phyloP scores from a whole-genome alignment of 257 asterid genomes.

The Eustoma russellianum region DNA sequence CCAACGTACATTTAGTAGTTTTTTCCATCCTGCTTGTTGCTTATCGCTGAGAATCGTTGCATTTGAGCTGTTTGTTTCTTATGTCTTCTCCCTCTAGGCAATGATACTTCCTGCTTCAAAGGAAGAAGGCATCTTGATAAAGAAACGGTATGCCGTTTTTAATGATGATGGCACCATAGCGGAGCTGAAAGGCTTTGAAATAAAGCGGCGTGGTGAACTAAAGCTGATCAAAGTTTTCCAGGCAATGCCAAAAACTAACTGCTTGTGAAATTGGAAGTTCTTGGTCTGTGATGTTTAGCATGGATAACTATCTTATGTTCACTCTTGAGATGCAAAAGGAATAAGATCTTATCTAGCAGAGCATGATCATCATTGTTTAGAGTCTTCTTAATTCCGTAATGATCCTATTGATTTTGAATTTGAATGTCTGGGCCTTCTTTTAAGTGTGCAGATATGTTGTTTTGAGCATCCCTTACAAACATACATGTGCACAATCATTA shows the following conservation, averaged over 20 bases:
- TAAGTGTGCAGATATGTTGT: no score
- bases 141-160: conserved; percentile 97
- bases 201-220: conserved; percentile 99
- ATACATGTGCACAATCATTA: no score
- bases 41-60: conserved; percentile 11
- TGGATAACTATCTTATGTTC: background rate
- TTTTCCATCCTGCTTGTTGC: conserved; percentile 12
- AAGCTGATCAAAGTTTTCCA: conserved; percentile 99
- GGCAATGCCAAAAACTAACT: conserved; percentile 31
- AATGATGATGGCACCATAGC: conserved; percentile 98
- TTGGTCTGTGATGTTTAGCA: conserved; percentile 1
- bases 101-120: conserved; percentile 98
- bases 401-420: no score
- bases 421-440: no score
- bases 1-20: conserved; percentile 12
- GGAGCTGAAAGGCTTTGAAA: conserved; percentile 97
- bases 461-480: no score
- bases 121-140: conserved; percentile 98
- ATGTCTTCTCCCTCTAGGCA: conserved; percentile 46
- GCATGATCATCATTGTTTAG: background rate
- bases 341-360: background rate
- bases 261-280: conserved; percentile 2
- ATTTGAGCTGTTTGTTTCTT: conserved; percentile 6
- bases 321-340: conserved; percentile 1
- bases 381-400: no score